Evolutionary conservation across 1,284 basidiomycete genomes (phyloP), one percentile per base, ranked within the genome.

Genomic region (Ceratobasidium sp.): DNA sequence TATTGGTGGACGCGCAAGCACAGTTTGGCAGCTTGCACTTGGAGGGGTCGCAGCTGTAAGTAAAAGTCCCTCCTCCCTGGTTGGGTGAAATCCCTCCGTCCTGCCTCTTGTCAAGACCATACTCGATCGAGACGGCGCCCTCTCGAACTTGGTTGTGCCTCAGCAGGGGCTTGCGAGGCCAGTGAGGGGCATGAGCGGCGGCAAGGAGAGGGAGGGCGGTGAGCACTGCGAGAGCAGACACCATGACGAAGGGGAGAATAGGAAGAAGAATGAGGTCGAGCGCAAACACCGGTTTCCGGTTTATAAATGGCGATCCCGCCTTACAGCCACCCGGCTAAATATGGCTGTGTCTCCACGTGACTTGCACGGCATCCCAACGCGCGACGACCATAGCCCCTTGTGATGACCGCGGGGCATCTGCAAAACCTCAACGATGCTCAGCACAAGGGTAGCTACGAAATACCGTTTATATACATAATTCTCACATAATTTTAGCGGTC

Each of bases 1-100:
- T 88, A 74, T 82, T 85, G 1, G 87, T 85, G 76, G 88, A 90
- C 6, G 91, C 91, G 77, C 91, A 92, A 75, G 86, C 83, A 79
- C 91, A 92, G 64, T 82, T 81, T 0, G 91, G 91, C 16, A 92
- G 82, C 79, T 87, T 82, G 82, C 91, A 92, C 63, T 83, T 82
- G 23, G 79, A 81, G 0, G 89, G 44, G 77, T 92, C 88, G 77
- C 91, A 92, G 14, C 85, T 87, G 78, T 92, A 92, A 3, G 86
- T 61, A 21, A 48, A 87, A 0, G 88, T 85, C 38, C 56, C 56
- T 12, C 78, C 78, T 0, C 83, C 38, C n/a, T n/a, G n/a, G 48
- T 83, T 85, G 33, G 81, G 83, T 2, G 82, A 77, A 12, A 88
- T 80, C 14, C 76, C 73, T 38, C 74, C 58, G 53, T 70, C 48